Evolutionary conservation across 768 basidiomycete species (phyloP).

Genomic region (Suillus fuscotomentosus): DNA sequence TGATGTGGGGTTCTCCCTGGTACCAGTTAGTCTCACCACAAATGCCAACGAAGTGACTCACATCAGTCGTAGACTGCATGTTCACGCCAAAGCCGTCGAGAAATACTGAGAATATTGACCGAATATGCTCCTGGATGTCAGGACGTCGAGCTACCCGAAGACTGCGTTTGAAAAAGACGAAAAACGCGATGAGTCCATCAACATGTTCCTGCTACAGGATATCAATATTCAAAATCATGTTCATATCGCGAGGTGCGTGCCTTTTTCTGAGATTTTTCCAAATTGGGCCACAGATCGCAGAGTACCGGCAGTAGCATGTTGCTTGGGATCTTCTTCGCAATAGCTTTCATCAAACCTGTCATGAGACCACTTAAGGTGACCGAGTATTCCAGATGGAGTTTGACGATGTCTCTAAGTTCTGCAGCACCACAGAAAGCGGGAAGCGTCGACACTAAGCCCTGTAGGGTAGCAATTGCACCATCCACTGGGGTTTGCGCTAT

Average conservation of each 20-base stretch:
- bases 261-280: constrained; percentile 33
- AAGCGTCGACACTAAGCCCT: constrained; percentile 67
- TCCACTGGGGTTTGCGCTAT: constrained; percentile 10
- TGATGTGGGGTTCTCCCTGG: constrained; percentile 53
- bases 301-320: constrained; percentile 68
- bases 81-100: constrained; percentile 70
- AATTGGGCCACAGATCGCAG: constrained; percentile 51
- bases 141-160: constrained; percentile 64
- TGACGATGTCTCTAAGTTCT: constrained; percentile 57
- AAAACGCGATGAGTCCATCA: constrained; percentile 44
- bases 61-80: constrained; percentile 31
- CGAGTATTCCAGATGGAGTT: constrained; percentile 51
- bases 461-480: constrained; percentile 51
- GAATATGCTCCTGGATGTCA: constrained; percentile 64
- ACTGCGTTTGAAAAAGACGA: constrained; percentile 63
- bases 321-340: constrained; percentile 70
- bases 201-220: constrained; percentile 20
- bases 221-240: not conserved
- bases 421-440: constrained; percentile 77
- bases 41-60: constrained; percentile 13
- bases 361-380: constrained; percentile 25
- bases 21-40: not conserved
- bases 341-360: constrained; percentile 51
- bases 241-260: constrained; percentile 28
- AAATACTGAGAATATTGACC: constrained; percentile 73